These are phyloP conservation scores for Knufia fluminis DNA, from an alignment of 2,329 filamentous ascomycete species.

Conservation along the genomic window DNA sequence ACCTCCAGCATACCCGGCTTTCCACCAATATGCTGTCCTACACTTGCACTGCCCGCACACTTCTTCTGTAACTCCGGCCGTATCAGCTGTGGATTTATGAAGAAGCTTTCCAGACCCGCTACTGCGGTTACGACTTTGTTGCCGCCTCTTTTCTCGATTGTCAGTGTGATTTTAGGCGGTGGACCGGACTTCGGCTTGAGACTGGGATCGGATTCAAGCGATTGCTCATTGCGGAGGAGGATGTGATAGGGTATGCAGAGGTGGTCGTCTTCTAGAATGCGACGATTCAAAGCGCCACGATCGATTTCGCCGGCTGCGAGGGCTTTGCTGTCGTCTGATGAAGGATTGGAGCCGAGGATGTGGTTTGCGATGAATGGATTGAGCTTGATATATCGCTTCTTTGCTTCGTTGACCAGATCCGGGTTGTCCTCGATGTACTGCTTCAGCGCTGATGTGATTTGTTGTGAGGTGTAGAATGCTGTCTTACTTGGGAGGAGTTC, in stretches of 20 bases:
- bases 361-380: slow-evolving; percentile 55
- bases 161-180: slow-evolving; percentile 51
- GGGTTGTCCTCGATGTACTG: slow-evolving; percentile 42
- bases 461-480: slow-evolving; percentile 51
- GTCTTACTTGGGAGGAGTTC: slow-evolving; percentile 44
- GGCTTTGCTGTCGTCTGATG: slow-evolving; percentile 47
- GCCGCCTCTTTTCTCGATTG: slow-evolving; percentile 55
- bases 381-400: slow-evolving; percentile 50
- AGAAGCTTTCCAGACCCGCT: slow-evolving; percentile 52
- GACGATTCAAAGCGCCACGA: slow-evolving; percentile 52
- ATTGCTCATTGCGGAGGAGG: slow-evolving; percentile 43
- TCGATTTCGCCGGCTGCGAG: slow-evolving; percentile 49
- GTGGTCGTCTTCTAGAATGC: slow-evolving; percentile 42
- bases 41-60: slow-evolving; percentile 59
- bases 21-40: slow-evolving; percentile 52
- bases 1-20: slow-evolving; percentile 58
- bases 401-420: slow-evolving; percentile 14
- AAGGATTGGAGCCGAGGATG: slow-evolving; percentile 45
- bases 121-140: slow-evolving; percentile 59
- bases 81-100: slow-evolving; percentile 49
- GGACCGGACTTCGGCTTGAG: slow-evolving; percentile 54
- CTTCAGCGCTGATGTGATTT: slow-evolving; percentile 49
- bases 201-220: slow-evolving; percentile 28
- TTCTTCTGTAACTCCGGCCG: slow-evolving; percentile 59
- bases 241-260: slow-evolving; percentile 48